Evolutionary conservation across 2,329 filamentous ascomycete species (phyloP), one percentile per base, ranked within the genome.

Genomic region (Nemania diffusa): DNA sequence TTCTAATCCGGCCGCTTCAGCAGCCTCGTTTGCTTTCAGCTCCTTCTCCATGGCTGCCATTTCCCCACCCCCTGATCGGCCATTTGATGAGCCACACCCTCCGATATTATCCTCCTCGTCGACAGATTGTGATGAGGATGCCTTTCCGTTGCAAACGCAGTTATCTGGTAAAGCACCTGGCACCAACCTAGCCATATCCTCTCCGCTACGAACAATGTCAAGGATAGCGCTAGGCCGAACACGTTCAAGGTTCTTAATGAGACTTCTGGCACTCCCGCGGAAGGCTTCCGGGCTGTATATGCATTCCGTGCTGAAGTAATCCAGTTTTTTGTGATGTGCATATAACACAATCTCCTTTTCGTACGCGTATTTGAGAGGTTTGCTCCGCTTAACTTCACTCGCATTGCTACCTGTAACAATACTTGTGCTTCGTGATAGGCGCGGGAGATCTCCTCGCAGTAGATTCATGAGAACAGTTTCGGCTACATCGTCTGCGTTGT

Each of bases 301-400:
- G 83, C 96, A 99, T 81, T 99, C 96, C 0, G 96, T 99, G 75
- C 91, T 97, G 81, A 99, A 99, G 81, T 99, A 99, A 78, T 98
- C 94, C 70, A 99, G 85, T 79, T 94, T 94, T 81, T 96, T 97
- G 83, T 99, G 94, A 77, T 98, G 93, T 5, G 96, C 96, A 78
- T 99, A 99, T 5, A 99, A 85, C 20, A 99, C 96, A 72, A 99
- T 99, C 78, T 99, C 96, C 82, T 99, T 99, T 78, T 99, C 96
- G 77, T 98, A 99, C 1, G 95, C 94, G 78, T 98, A 99, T 79
- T 99, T 98, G 52, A 99, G 85, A 15, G 96, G 96, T 81, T 99
- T 99, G 81, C 93, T 97, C 71, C 96, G 88, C 83, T 97, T 97
- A 72, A 97, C 95, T 68, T 97, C 93, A 66, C 92, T 94, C n/a